These are phyloP conservation scores for Calonectria hawksworthii DNA, from an alignment of 2,329 filamentous ascomycete species.

Conservation along the genomic window DNA sequence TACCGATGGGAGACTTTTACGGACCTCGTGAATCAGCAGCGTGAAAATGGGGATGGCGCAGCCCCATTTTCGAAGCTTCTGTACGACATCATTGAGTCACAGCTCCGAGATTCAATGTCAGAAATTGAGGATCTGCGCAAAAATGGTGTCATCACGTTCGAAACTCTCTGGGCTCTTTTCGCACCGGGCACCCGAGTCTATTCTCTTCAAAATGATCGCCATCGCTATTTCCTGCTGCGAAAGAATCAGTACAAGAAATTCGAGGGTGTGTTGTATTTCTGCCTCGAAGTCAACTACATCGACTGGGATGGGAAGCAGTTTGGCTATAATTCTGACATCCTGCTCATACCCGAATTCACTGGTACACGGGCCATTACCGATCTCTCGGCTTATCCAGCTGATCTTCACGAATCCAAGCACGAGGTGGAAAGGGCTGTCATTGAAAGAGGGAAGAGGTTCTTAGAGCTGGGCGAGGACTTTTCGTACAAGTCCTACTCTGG, in stretches of 20 bases:
- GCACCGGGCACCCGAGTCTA: conserved; percentile 2
- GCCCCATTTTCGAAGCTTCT: conserved; percentile 24
- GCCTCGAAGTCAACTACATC: conserved; percentile 5
- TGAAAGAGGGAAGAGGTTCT: conserved; percentile 26
- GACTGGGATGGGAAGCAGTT: conserved; percentile 19
- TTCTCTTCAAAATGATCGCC: not conserved
- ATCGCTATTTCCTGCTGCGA: not conserved
- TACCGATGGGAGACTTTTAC: conserved; percentile 24
- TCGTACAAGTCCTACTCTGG: conserved; percentile 24
- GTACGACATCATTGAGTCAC: conserved; percentile 12
- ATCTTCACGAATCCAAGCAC: conserved; percentile 1
- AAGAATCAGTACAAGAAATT: not conserved
- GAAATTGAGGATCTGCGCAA: conserved; percentile 13
- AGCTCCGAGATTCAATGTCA: conserved; percentile 7
- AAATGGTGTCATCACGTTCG: conserved; percentile 20
- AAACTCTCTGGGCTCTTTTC: conserved; percentile 18
- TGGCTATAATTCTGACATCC: conserved; percentile 5
- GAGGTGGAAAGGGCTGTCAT: not conserved
- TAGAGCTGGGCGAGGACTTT: conserved; percentile 6
- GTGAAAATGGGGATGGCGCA: not conserved
- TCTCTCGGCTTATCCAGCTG: conserved; percentile 12
- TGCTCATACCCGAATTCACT: conserved; percentile 2
- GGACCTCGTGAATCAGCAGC: conserved; percentile 17
- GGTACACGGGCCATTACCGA: conserved; percentile 20
- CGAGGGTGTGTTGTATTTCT: not conserved